Percentiles rank a stretch among this genome's conserved stretches.
Conservation (phyloP, 179 eudicot species). For the Carnegiea gigantea region DNA sequence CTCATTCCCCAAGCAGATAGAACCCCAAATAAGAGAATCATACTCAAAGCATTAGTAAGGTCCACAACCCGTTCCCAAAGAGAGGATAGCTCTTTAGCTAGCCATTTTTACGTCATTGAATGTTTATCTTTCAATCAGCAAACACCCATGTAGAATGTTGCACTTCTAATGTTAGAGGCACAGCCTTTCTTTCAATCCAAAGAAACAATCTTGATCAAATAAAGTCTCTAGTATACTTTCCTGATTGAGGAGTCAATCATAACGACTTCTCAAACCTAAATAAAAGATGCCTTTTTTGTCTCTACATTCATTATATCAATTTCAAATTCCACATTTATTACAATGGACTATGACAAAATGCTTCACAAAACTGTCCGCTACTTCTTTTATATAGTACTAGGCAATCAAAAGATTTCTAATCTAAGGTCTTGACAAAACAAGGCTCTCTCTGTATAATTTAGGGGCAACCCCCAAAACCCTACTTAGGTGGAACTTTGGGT, state of each 20-base stretch:
- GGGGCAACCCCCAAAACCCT: too few relatives aligned
- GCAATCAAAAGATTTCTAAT: background rate
- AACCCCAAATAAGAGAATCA: background rate
- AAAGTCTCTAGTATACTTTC: background rate
- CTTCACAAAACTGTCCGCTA: background rate
- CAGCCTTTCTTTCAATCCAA: too few relatives aligned
- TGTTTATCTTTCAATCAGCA: background rate
- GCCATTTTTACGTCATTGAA: background rate
- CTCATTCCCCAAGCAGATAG: too few relatives aligned
- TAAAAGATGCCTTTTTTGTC: background rate
- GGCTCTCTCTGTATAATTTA: background rate
- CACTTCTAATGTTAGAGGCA: background rate
- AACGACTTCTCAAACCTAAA: background rate
- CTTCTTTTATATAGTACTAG: background rate
- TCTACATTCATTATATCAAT: background rate
- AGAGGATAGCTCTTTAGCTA: background rate
- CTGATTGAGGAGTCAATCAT: background rate
- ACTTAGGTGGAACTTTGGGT: too few relatives aligned
- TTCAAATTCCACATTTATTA: background rate
- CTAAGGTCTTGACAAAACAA: background rate
- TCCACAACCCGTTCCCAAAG: background rate
- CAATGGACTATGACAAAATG: too few relatives aligned
- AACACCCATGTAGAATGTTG: background rate
- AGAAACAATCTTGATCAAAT: background rate
- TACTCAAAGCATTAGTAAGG: constrained; percentile 4